phyloP scores from a whole-genome alignment of 176 grass and related monocot species.

The Oryza longistaminata region DNA sequence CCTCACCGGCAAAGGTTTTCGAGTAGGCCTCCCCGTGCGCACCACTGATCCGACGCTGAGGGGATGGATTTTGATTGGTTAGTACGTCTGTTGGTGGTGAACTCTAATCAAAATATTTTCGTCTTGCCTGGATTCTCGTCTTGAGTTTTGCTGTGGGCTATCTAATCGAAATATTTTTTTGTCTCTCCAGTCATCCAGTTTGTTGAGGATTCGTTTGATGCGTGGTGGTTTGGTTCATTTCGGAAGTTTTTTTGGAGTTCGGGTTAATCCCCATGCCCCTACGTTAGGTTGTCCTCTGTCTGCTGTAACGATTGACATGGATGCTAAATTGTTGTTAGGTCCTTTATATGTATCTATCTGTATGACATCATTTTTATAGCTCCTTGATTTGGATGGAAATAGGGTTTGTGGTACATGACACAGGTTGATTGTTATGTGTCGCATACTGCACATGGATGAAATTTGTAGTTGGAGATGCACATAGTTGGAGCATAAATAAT shows the following conservation, averaged over 20 bases:
- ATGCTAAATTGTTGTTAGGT: constrained; percentile 1
- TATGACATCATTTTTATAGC: neutral
- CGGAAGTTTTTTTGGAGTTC: neutral
- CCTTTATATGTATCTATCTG: neutral
- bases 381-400: constrained; percentile 20
- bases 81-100: neutral
- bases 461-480: neutral
- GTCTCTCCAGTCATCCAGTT: neutral
- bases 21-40: neutral
- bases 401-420: neutral
- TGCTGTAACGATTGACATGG: neutral
- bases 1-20: neutral
- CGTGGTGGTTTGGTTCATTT: neutral
- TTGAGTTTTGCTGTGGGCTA: neutral
- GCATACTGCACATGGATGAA: neutral
- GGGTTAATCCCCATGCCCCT: neutral
- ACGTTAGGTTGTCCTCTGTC: neutral
- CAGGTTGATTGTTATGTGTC: neutral
- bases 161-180: neutral
- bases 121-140: neutral
- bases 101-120: neutral
- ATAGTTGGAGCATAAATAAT: neutral
- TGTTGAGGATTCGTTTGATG: neutral
- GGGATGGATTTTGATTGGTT: neutral
- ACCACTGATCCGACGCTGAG: neutral